phyloP scores from a whole-genome alignment of 177 flowering plant species.

The Vitis hybrid region DNA sequence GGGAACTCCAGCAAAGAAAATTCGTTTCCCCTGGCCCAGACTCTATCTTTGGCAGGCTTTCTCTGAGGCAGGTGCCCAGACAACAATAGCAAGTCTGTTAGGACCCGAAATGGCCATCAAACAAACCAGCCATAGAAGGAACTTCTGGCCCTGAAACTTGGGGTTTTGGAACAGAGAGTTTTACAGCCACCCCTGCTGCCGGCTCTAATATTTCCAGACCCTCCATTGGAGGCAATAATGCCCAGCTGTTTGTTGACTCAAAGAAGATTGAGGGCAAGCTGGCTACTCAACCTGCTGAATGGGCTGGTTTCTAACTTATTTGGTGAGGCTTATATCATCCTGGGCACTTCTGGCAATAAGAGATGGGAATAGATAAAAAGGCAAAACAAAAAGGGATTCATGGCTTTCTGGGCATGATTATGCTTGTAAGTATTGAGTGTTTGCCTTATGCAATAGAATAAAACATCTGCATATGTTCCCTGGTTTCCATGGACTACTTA shows the following conservation, averaged over 20 bases:
- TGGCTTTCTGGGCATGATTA: background rate
- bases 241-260: conserved; percentile 44
- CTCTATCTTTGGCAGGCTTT: too few species aligned
- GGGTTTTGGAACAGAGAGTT: conserved; percentile 51
- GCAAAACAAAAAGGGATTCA: background rate
- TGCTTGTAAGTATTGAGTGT: background rate
- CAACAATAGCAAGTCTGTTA: too few species aligned
- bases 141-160: too few species aligned
- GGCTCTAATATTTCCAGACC: conserved; percentile 34
- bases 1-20: conserved; percentile 60
- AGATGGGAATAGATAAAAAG: background rate
- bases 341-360: background rate
- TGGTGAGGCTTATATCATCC: background rate
- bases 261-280: conserved; percentile 36
- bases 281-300: conserved; percentile 84
- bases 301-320: conserved; percentile 84
- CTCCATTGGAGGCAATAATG: conserved; percentile 32
- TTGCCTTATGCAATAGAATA: background rate
- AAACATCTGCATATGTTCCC: background rate
- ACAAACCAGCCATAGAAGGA: too few species aligned
- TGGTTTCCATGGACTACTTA: conserved; percentile 1
- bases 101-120: too few species aligned
- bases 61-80: too few species aligned
- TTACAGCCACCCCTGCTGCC: conserved; percentile 55
- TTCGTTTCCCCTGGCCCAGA: conserved; percentile 39